These are phyloP conservation scores for Wickerhamiella occidentalis DNA, from an alignment of 805 yeast genomes.

Conservation along the genomic window DNA sequence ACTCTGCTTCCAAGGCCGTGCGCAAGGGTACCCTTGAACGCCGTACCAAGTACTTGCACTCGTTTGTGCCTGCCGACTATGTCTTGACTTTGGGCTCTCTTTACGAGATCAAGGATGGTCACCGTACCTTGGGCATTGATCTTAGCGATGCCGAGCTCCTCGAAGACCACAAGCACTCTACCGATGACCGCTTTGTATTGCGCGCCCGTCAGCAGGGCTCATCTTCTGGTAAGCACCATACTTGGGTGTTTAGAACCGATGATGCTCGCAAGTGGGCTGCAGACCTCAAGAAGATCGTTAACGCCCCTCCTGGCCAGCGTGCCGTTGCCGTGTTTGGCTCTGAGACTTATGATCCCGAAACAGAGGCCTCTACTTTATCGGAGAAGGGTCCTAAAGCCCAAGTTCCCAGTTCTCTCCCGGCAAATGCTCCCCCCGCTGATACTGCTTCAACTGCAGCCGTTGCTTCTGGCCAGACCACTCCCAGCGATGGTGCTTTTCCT, in stretches of 20 bases:
- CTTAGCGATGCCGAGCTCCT: conserved; percentile 55
- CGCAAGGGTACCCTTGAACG: conserved; percentile 77
- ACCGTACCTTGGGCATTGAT: conserved; percentile 22
- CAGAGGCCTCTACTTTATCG: conserved; percentile 1
- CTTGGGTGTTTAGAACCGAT: conserved; percentile 91
- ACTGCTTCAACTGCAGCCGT: conserved; percentile 7
- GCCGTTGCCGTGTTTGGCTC: conserved; percentile 12
- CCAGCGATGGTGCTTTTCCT: neutral
- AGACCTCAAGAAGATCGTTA: conserved; percentile 59
- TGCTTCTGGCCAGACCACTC: neutral
- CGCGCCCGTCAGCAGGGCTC: conserved; percentile 26
- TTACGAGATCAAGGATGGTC: conserved; percentile 64
- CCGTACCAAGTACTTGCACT: conserved; percentile 79
- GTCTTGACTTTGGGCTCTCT: conserved; percentile 53
- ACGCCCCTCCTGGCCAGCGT: conserved; percentile 36
- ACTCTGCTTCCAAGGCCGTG: conserved; percentile 54
- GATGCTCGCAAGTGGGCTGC: conserved; percentile 70
- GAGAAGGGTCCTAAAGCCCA: conserved; percentile 4
- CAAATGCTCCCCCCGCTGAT: neutral
- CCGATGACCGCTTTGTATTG: conserved; percentile 54
- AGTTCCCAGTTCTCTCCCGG: neutral
- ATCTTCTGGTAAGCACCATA: conserved; percentile 48
- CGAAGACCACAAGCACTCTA: conserved; percentile 64
- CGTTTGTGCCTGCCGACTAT: conserved; percentile 73
- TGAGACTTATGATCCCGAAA: conserved; percentile 1